A percentile compares a stretch with the other conserved stretches of the same genome.
Evolutionary conservation across 73 alveolate genomes (phyloP).

Genomic region (Paramecium pentaurelia): DNA sequence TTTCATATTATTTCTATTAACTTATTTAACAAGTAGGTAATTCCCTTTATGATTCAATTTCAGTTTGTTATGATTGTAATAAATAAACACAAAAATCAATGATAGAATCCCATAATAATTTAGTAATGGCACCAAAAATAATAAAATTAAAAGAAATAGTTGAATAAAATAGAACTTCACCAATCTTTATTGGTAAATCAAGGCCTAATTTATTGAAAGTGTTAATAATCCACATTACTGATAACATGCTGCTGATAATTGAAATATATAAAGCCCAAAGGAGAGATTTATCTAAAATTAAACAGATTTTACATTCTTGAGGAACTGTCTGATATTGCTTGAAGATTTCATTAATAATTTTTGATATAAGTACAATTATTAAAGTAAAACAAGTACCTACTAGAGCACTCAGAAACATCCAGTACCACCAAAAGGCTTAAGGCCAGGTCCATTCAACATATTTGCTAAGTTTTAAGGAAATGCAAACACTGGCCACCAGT

Average conservation of each 20-base stretch:
- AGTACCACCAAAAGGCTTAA: constrained; percentile 40
- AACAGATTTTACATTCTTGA: neutral
- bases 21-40: neutral
- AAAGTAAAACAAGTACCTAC: constrained; percentile 4
- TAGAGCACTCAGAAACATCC: constrained; percentile 39
- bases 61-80: neutral
- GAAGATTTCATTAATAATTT: constrained; percentile 5
- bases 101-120: neutral
- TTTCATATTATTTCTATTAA: neutral
- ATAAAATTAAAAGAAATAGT: neutral
- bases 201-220: neutral
- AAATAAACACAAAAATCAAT: neutral
- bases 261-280: neutral
- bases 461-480: neutral
- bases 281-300: neutral
- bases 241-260: neutral
- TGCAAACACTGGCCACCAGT: neutral
- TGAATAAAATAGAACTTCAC: neutral
- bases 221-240: constrained; percentile 9
- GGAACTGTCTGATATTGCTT: neutral
- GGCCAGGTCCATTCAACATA: constrained; percentile 43
- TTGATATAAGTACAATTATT: neutral
- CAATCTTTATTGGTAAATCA: neutral
- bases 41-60: neutral
- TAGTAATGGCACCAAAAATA: neutral